Evolutionary conservation across 768 basidiomycete species (phyloP), one percentile per base, ranked within the genome.

Genomic region (Rhizopogon vesiculosus): DNA sequence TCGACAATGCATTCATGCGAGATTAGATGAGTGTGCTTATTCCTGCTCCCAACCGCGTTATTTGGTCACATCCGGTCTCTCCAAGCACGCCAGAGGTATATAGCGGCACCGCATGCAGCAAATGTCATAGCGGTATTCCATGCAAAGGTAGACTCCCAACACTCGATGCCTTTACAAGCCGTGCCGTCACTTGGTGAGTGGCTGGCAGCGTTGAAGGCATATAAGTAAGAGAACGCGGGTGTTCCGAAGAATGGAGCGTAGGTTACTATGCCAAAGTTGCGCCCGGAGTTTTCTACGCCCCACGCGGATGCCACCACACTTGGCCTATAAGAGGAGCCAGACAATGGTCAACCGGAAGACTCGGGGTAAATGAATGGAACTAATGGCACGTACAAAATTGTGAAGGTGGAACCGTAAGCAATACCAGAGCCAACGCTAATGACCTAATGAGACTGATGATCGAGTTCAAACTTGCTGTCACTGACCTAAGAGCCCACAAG

Each of bases 181-280:
- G 60, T 69, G 22, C 66, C 74, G 0, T 63, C 60, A n/a, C 65
- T 71, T 4, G 65, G 43, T 8, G 79, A 74, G 56, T 83, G 80
- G 3, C 76, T 69, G 3, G 77, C 78, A 6, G 86, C 79, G 45
- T 89, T 64, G 60, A 85, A 82, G 13, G 91, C 91, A 57, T 91
- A 93, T 0, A 92, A 64, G 66, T 89, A 91, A 3, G 91, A 90
- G 66, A 91, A 91, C 0, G 83, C 38, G 1, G 88, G 82, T 0
- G 89, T 90, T 5, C 89, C 90, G 25, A 83, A 67, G 67, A 91
- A 87, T 5, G 89, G 85, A 0, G 89, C 84, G 61, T 89, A 90
- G 46, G 86, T 82, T 54, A 90, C 64, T 39, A 89, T 68, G 25
- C 89, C 89, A 56, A 83, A 92, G 67, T 93, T 93, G 55, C 91